Conservation (phyloP, 1,139 yeast species). For the Scheffersomyces stambukii region DNA sequence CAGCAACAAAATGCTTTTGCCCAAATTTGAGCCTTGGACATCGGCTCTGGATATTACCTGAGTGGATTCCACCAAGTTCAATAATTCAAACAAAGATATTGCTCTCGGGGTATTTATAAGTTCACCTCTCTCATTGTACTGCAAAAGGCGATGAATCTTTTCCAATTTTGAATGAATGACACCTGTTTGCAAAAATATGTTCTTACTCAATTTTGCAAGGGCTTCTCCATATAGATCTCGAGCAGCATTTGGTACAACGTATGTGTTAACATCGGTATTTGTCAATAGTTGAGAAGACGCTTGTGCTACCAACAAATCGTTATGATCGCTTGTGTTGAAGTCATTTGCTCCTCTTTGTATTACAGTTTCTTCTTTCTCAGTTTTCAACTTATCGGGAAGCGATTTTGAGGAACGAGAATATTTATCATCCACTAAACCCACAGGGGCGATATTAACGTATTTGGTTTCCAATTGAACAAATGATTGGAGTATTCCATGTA, state of each 20-base stretch:
- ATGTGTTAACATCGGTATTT: conserved; percentile 36
- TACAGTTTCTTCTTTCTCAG: conserved; percentile 4
- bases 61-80: conserved; percentile 16
- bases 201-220: conserved; percentile 27
- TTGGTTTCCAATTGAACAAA: conserved; percentile 33
- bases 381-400: conserved; percentile 19
- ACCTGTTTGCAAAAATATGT: conserved; percentile 30
- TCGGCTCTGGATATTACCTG: no score
- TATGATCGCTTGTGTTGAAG: conserved; percentile 15
- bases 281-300: conserved; percentile 36
- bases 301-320: conserved; percentile 33
- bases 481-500: conserved; percentile 15
- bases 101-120: conserved; percentile 42
- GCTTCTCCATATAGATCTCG: conserved; percentile 26
- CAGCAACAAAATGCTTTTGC: no score
- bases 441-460: conserved; percentile 31
- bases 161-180: conserved; percentile 41
- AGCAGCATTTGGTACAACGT: conserved; percentile 32
- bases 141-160: conserved; percentile 50
- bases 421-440: conserved; percentile 35
- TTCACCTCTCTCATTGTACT: conserved; percentile 40
- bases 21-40: no score
- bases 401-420: conserved; percentile 23
- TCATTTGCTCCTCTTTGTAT: conserved; percentile 2
- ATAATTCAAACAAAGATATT: conserved; percentile 47